Evolutionary conservation across 306 rosid genomes (phyloP).

Genomic region (Arachis stenosperma): DNA sequence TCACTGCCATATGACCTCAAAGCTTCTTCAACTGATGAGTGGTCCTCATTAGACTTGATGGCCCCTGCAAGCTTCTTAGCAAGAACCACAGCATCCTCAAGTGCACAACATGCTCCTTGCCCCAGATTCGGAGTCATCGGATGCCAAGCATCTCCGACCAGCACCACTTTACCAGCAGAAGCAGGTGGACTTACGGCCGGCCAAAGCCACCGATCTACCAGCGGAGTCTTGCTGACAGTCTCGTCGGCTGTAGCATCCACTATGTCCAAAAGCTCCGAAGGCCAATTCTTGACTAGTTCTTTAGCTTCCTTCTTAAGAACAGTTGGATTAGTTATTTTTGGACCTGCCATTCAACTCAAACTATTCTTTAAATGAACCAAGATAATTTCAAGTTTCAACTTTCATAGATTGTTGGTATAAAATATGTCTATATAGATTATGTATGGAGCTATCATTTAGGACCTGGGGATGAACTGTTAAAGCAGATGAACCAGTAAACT

Average conservation of each 20-base stretch:
- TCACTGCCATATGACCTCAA: slow-evolving; percentile 63
- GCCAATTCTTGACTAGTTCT: slow-evolving; percentile 66
- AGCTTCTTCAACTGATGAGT: slow-evolving; percentile 60
- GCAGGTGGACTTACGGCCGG: slow-evolving; percentile 69
- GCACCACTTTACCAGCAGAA: slow-evolving; percentile 69
- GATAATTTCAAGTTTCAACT: background rate
- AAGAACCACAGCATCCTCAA: slow-evolving; percentile 75
- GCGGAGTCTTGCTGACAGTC: slow-evolving; percentile 65
- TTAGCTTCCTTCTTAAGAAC: slow-evolving; percentile 70
- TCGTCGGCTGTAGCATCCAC: slow-evolving; percentile 72
- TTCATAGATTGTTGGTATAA: too few relatives aligned
- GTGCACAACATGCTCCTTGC: slow-evolving; percentile 95
- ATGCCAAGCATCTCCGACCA: slow-evolving; percentile 97
- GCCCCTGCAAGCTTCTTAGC: slow-evolving; percentile 73
- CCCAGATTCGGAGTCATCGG: slow-evolving; percentile 98
- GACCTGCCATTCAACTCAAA: slow-evolving; percentile 54
- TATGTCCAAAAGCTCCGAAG: slow-evolving; percentile 53
- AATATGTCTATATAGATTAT: background rate
- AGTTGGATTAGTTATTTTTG: slow-evolving; percentile 56
- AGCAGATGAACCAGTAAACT: slow-evolving; percentile 96
- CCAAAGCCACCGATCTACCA: slow-evolving; percentile 93
- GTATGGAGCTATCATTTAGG: background rate
- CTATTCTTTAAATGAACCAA: background rate
- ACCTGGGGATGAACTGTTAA: slow-evolving; percentile 82
- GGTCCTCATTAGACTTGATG: slow-evolving; percentile 49